phyloP scores from a whole-genome alignment of 768 basidiomycete genomes.

The Mycena floridula region DNA sequence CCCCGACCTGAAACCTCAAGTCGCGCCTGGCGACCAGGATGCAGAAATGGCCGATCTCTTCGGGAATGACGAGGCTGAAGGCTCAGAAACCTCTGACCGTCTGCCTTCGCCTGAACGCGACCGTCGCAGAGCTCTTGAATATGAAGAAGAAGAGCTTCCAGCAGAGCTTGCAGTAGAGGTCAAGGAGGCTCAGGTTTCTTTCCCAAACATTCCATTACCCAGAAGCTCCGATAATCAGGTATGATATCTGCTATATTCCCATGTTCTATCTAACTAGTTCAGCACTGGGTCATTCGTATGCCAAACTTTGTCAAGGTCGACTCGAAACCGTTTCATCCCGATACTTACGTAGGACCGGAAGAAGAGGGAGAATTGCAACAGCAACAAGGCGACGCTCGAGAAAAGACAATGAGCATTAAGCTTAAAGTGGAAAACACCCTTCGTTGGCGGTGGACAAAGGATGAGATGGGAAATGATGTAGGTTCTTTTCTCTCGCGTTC shows the following conservation, averaged over 20 bases:
- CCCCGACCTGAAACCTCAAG: constrained; percentile 17
- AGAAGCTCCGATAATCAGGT: constrained; percentile 79
- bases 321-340: constrained; percentile 83
- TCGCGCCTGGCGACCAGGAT: constrained; percentile 26
- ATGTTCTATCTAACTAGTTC: constrained; percentile 2
- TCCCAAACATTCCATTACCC: constrained; percentile 86
- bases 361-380: constrained; percentile 64
- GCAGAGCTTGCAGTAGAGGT: constrained; percentile 47
- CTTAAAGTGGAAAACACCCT: constrained; percentile 91
- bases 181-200: constrained; percentile 64
- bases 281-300: constrained; percentile 91
- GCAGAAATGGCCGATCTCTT: constrained; percentile 77
- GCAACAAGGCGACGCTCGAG: constrained; percentile 54
- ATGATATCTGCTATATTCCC: constrained; percentile 21
- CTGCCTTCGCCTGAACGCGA: constrained; percentile 27
- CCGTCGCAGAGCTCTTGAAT: constrained; percentile 64
- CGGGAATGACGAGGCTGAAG: constrained; percentile 59
- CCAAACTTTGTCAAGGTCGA: constrained; percentile 93
- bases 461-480: constrained; percentile 69
- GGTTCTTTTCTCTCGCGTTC: constrained; percentile 20
- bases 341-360: constrained; percentile 79
- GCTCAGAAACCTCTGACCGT: constrained; percentile 58
- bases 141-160: constrained; percentile 71
- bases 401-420: constrained; percentile 81
- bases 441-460: constrained; percentile 91